Conservation (phyloP, 257 asterid species). For the Solanum neorickii region DNA sequence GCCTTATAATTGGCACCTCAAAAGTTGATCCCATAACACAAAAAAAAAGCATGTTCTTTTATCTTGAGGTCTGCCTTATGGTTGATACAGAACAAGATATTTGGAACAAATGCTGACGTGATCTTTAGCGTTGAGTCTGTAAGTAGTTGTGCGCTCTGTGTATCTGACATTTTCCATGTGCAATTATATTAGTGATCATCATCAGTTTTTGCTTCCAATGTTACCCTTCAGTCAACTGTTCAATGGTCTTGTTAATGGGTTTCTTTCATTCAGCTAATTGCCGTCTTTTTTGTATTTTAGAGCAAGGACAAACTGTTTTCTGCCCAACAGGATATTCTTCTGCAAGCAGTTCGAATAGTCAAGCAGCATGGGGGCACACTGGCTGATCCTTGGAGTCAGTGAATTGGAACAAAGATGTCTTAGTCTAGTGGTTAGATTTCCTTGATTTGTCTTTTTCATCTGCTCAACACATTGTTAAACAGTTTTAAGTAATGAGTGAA, state of each 20-base stretch:
- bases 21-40: background rate
- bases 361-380: conserved; percentile 57
- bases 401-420: background rate
- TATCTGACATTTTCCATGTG: background rate
- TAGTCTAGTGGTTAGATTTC: background rate
- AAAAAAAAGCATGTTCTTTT: background rate
- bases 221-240: background rate
- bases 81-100: background rate
- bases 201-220: background rate
- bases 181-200: background rate
- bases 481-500: background rate
- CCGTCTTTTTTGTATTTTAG: conserved; percentile 15
- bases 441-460: background rate
- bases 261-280: background rate
- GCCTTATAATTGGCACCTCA: background rate
- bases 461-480: background rate
- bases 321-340: conserved; percentile 64
- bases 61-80: background rate
- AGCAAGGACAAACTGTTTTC: conserved; percentile 34
- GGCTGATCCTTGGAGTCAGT: conserved; percentile 23
- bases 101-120: background rate
- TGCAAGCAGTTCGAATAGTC: conserved; percentile 59
- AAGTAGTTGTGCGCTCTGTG: background rate
- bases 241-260: background rate
- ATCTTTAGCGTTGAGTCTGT: background rate